A percentile compares a stretch with the other conserved stretches of the same genome.
Conservation (phyloP, 495 filamentous ascomycete genomes). For the Trichoderma orchidacearum region DNA sequence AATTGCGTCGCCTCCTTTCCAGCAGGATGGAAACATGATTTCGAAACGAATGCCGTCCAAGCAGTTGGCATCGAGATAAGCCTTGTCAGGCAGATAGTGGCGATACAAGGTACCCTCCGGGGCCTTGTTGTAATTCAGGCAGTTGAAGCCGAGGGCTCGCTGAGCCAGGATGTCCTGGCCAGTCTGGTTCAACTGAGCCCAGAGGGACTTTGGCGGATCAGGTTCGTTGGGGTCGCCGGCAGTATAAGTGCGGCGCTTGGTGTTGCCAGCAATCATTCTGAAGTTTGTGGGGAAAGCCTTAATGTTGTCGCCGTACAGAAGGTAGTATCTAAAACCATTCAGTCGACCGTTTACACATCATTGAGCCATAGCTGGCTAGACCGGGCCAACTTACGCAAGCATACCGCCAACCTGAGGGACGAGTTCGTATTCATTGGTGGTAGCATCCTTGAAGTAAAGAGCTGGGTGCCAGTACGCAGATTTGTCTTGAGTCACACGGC, state of each 20-base stretch:
- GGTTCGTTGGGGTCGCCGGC: constrained; percentile 38
- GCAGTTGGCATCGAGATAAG: constrained; percentile 63
- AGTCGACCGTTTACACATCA: no score
- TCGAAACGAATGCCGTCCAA: constrained; percentile 65
- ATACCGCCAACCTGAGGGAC: constrained; percentile 46
- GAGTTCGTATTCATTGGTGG: constrained; percentile 23
- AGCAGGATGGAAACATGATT: constrained; percentile 85
- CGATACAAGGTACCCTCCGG: constrained; percentile 64
- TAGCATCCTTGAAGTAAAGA: constrained; percentile 46
- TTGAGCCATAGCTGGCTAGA: background rate
- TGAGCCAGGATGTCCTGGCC: constrained; percentile 57
- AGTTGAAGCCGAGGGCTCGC: constrained; percentile 86
- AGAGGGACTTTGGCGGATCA: constrained; percentile 61
- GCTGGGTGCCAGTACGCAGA: constrained; percentile 58
- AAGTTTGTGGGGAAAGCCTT: constrained; percentile 68
- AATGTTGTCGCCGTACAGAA: constrained; percentile 47
- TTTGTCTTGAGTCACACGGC: constrained; percentile 47
- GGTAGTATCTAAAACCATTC: constrained; percentile 71
- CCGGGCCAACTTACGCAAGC: constrained; percentile 34
- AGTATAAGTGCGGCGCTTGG: constrained; percentile 52
- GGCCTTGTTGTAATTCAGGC: constrained; percentile 53
- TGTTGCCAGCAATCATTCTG: constrained; percentile 76
- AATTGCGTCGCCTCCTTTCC: constrained; percentile 54
- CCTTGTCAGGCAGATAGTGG: constrained; percentile 69
- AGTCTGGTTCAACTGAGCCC: constrained; percentile 40